These are phyloP conservation scores for Eucalyptus dawsonii DNA, from an alignment of 345 rosid species.

Conservation along the genomic window DNA sequence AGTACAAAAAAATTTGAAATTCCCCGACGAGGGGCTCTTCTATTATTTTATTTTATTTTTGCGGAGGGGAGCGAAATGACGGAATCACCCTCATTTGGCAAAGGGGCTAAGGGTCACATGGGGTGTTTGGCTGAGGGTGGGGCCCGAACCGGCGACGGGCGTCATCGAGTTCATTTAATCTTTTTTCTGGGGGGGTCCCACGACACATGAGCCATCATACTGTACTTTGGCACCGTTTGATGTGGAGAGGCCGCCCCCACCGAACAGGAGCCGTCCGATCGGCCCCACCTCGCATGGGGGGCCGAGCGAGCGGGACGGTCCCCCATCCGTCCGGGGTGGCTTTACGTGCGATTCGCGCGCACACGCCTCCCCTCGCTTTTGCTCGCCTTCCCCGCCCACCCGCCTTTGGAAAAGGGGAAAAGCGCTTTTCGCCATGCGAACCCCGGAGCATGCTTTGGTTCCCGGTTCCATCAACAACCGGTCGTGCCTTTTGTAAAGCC, in stretches of 20 bases:
- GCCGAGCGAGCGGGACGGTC: background rate
- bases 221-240: background rate
- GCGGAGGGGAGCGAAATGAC: background rate
- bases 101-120: background rate
- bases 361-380: background rate
- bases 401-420: background rate
- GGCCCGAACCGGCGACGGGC: background rate
- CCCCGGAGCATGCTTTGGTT: background rate
- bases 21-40: too few relatives aligned
- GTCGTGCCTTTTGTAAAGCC: background rate
- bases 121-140: background rate
- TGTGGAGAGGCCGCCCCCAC: background rate
- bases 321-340: background rate
- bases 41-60: rapidly evolving
- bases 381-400: background rate
- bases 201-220: background rate
- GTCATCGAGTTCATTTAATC: background rate
- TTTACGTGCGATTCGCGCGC: background rate
- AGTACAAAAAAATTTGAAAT: background rate
- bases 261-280: background rate
- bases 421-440: background rate
- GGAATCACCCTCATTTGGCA: background rate
- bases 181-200: background rate
- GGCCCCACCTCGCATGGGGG: background rate
- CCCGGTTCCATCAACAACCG: background rate